A percentile compares a stretch with the other conserved stretches of the same genome.
These are phyloP conservation scores for Sporisorium scitamineum DNA, from an alignment of 1,284 basidiomycete species.

Conservation along the genomic window DNA sequence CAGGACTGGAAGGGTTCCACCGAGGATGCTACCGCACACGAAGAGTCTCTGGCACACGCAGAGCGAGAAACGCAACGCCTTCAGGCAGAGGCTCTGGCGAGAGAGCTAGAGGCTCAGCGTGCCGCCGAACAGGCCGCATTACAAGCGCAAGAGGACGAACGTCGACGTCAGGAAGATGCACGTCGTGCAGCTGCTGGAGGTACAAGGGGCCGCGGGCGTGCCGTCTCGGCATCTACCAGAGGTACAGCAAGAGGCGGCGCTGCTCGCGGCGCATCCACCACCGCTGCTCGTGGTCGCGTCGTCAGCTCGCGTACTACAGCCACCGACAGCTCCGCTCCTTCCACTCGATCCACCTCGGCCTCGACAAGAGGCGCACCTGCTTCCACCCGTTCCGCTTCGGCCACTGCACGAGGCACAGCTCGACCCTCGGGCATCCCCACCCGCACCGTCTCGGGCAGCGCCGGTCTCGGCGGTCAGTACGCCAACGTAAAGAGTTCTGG, in stretches of 20 bases:
- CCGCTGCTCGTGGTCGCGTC: conserved; percentile 23
- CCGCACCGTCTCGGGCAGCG: conserved; percentile 35
- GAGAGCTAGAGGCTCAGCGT: conserved; percentile 34
- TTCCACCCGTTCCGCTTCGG: conserved; percentile 24
- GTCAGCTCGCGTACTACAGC: conserved; percentile 17
- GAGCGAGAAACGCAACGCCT: conserved; percentile 48
- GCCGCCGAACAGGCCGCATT: conserved; percentile 24
- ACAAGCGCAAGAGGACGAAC: conserved; percentile 23
- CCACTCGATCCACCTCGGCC: conserved; percentile 1
- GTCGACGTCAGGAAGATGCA: conserved; percentile 18
- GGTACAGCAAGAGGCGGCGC: conserved; percentile 20
- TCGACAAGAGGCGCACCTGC: conserved; percentile 16
- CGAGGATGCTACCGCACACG: conserved; percentile 54
- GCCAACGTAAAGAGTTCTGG: conserved; percentile 57
- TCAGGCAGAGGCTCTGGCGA: conserved; percentile 37
- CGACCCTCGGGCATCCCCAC: conserved; percentile 42
- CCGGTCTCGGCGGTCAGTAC: conserved; percentile 52
- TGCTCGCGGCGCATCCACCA: conserved; percentile 15
- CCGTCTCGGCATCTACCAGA: conserved; percentile 24
- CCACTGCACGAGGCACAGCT: conserved; percentile 11
- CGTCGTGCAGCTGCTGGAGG: conserved; percentile 12
- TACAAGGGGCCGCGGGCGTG: conserved; percentile 17
- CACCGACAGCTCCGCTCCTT: conserved; percentile 1
- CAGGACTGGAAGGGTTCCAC: conserved; percentile 62
- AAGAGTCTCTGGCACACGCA: conserved; percentile 36